phyloP scores from a whole-genome alignment of 371 early-diverging fungal genomes.

The Haplosporangium sp. region DNA sequence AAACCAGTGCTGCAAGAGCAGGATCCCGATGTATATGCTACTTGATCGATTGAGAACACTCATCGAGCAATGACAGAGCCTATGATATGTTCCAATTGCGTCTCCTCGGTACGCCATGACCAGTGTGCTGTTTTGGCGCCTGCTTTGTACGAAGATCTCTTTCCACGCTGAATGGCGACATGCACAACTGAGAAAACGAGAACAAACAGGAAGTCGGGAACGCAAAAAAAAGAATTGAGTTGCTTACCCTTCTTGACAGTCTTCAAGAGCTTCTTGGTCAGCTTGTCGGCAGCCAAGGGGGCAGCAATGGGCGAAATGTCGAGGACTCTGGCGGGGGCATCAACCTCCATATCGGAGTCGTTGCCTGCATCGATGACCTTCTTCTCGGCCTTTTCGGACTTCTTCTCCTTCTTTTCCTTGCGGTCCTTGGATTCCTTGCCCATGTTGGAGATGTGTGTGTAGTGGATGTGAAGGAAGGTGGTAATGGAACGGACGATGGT shows the following conservation, averaged over 20 bases:
- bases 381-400: constrained; percentile 32
- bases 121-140: no score
- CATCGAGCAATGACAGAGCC: no score
- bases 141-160: no score
- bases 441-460: constrained; percentile 43
- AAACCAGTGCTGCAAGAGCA: no score
- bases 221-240: not conserved
- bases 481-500: not conserved
- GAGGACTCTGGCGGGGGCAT: constrained; percentile 35
- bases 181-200: no score
- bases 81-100: no score
- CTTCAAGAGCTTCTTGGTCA: constrained; percentile 92
- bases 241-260: constrained; percentile 91
- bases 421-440: constrained; percentile 63
- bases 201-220: no score
- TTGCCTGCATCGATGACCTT: constrained; percentile 27
- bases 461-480: constrained; percentile 11
- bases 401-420: constrained; percentile 60
- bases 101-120: no score
- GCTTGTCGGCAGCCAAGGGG: constrained; percentile 92
- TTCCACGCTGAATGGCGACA: no score
- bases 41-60: no score
- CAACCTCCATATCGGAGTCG: constrained; percentile 56
- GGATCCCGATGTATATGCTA: no score
- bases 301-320: constrained; percentile 88